These are phyloP conservation scores for Orbilia quercus DNA, from an alignment of 2,329 filamentous ascomycete genomes.

Conservation along the genomic window DNA sequence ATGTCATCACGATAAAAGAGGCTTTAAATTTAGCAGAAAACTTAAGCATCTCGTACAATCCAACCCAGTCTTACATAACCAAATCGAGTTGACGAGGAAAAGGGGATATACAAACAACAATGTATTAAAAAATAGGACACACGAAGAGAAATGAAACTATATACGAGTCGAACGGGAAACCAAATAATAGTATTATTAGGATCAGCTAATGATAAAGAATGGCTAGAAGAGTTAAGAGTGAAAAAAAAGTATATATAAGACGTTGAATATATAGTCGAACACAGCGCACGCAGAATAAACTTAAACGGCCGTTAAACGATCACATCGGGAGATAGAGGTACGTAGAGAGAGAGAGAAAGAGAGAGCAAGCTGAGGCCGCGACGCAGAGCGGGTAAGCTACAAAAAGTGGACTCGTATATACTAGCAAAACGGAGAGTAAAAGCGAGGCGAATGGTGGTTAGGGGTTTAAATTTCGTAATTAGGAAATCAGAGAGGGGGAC, in stretches of 20 bases:
- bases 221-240: constrained; percentile 23
- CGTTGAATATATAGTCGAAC: constrained; percentile 9
- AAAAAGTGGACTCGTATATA: too few relatives aligned
- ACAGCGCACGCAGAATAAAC: constrained; percentile 6
- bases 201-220: constrained; percentile 14
- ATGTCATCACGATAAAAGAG: neutral
- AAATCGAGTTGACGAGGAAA: neutral
- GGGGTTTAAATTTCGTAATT: neutral
- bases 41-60: constrained; percentile 4
- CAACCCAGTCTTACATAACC: constrained; percentile 1
- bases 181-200: constrained; percentile 24
- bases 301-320: constrained; percentile 13
- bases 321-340: constrained; percentile 11
- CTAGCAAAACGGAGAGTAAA: neutral
- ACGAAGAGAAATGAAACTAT: neutral
- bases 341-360: neutral
- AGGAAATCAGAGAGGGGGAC: constrained; percentile 5
- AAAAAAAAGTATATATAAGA: constrained; percentile 5
- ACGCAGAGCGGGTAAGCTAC: too few relatives aligned
- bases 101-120: constrained; percentile 9
- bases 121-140: constrained; percentile 5
- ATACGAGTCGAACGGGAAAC: neutral
- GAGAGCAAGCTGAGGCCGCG: neutral
- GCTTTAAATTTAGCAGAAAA: too few relatives aligned
- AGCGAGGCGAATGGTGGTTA: neutral